Evolutionary conservation across 192 early-diverging fungal genomes (phyloP), one percentile per base, ranked within the genome.

Genomic region (Mortierella claussenii): DNA sequence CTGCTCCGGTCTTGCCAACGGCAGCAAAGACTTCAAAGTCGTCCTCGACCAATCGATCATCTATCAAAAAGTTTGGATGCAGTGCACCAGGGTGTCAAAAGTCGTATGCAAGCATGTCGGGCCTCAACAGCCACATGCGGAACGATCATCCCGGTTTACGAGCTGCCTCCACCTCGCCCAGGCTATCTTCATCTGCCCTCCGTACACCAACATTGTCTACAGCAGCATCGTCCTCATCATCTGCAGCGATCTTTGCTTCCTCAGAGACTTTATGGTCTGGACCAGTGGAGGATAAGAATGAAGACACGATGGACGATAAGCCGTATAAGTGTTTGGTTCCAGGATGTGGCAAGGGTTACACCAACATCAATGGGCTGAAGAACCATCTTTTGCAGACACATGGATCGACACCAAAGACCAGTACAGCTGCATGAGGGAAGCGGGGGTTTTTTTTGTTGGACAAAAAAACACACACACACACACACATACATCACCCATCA

Each of bases 291-390:
- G 48, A 37, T 46, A 55, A 57, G 5, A 30, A 45, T 30, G 69
- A 32, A 12, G 31, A 49, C 7, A 23, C 43, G 1, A 36, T 27
- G 33, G 28, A 18, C 1, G 90, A 94, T 12, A 92, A 82, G 47
- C 91, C 93, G 10, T 94, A 87, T 65, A 81, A 85, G 36, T 94
- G 93, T 40, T 88, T 82, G 1, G 87, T 89, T 65, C 54, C 81
- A 3, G 87, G 84, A 10, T 94, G 93, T 50, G 79, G 82, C 32
- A 90, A 90, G 56, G 78, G 79, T 12, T 94, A 94, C 70, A 92
- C 88, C 63, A 94, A 94, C 65, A 88, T 93, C 63, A 92, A 90
- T 50, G 92, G 92, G n/a, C 79, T 94, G 13, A 86, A 90, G 69
- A 92, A 92, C 70, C 92, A 94, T 51, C 80, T 92, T 3, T 81